Conservation (phyloP, 768 basidiomycete species). For the Lepiota venenata region DNA sequence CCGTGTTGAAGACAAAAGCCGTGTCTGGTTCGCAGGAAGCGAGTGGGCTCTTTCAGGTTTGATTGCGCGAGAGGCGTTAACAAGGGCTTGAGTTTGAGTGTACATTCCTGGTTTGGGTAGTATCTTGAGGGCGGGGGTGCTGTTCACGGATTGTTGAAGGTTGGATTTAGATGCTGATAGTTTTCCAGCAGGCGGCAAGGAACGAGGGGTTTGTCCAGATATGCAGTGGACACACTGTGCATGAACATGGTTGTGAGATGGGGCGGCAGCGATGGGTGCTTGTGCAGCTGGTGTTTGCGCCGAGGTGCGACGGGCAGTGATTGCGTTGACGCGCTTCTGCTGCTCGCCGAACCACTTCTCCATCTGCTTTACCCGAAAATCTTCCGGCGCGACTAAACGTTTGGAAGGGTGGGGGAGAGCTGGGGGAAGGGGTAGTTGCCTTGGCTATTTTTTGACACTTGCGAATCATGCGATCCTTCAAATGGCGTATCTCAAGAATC, state of each 20-base stretch:
- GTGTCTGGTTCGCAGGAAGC: constrained; percentile 14
- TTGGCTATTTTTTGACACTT: constrained; percentile 68
- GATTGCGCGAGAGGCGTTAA: constrained; percentile 18
- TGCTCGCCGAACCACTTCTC: constrained; percentile 71
- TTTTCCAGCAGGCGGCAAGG: neutral
- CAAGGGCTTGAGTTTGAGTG: constrained; percentile 17
- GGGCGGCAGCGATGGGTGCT: constrained; percentile 4
- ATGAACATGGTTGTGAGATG: neutral
- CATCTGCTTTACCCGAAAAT: constrained; percentile 77
- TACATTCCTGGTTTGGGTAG: constrained; percentile 16
- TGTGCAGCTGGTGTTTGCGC: constrained; percentile 15
- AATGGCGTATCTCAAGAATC: constrained; percentile 68
- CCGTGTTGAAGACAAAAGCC: constrained; percentile 16
- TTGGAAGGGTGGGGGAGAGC: constrained; percentile 48
- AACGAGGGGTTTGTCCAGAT: neutral
- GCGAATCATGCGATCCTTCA: constrained; percentile 81
- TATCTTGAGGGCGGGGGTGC: constrained; percentile 18
- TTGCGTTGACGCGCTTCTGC: constrained; percentile 35
- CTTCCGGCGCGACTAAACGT: constrained; percentile 65
- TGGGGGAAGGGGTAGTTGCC: constrained; percentile 30
- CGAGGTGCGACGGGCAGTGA: constrained; percentile 24
- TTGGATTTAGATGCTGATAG: neutral
- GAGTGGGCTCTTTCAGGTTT: constrained; percentile 20
- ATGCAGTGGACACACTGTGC: constrained; percentile 4
- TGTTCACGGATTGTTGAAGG: constrained; percentile 21